phyloP scores from a whole-genome alignment of 2,329 filamentous ascomycete species.

The Hymenoscyphus fraxineus region DNA sequence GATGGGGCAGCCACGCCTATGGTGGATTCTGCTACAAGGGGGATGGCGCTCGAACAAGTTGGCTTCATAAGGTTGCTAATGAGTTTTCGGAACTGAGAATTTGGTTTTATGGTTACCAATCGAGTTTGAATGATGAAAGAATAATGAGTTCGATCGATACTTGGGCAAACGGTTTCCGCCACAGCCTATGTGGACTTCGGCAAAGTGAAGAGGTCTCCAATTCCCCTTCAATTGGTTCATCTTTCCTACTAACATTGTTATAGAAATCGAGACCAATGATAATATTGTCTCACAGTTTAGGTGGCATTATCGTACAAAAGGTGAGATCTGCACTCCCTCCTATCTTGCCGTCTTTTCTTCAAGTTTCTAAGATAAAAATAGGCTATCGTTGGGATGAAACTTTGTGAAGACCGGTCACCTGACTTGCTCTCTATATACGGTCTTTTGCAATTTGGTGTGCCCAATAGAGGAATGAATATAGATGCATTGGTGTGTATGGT shows the following conservation, averaged over 20 bases:
- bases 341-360: too few species aligned
- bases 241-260: neutral
- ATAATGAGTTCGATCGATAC: neutral
- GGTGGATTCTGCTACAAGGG: neutral
- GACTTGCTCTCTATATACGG: neutral
- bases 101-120: conserved; percentile 1
- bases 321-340: neutral
- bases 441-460: neutral
- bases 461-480: neutral
- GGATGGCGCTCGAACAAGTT: neutral
- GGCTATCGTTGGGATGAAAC: neutral
- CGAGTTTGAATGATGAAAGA: neutral
- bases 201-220: neutral
- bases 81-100: neutral
- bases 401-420: neutral
- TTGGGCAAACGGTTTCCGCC: neutral
- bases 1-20: neutral
- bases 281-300: neutral
- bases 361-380: neutral
- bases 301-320: neutral
- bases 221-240: neutral
- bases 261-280: neutral
- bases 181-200: neutral
- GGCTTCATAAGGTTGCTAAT: neutral
- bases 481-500: neutral